Evolutionary conservation across 345 rosid genomes (phyloP).

Genomic region (Xanthoceras sorbifolium): DNA sequence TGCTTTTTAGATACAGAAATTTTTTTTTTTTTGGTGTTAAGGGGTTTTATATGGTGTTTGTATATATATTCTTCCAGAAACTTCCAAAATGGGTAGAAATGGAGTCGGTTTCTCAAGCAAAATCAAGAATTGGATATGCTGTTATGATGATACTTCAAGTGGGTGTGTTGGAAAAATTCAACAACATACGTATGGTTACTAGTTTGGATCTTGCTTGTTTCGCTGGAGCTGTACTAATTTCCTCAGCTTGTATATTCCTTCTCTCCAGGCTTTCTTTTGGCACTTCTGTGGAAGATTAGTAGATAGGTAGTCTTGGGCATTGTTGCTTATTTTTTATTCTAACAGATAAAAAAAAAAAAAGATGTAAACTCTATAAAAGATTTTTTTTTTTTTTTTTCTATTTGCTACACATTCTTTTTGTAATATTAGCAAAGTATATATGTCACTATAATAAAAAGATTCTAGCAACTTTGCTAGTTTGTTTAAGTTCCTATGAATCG

Average conservation of each 20-base stretch:
- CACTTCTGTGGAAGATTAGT: conserved; percentile 1
- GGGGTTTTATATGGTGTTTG: not conserved
- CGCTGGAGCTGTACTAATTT: conserved; percentile 57
- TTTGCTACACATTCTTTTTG: not conserved
- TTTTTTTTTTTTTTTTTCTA: not conserved
- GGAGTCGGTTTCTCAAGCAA: conserved; percentile 60
- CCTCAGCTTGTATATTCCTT: conserved; percentile 59
- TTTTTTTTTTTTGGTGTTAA: no score
- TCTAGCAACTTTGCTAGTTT: not conserved
- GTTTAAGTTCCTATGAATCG: not conserved
- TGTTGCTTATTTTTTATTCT: not conserved
- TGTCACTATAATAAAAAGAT: not conserved
- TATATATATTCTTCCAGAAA: conserved; percentile 32
- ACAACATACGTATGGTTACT: conserved; percentile 44
- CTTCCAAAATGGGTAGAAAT: conserved; percentile 54
- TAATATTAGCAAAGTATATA: not conserved
- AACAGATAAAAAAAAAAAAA: not conserved
- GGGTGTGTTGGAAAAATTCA: conserved; percentile 70
- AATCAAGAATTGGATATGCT: conserved; percentile 69
- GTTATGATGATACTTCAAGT: conserved; percentile 73
- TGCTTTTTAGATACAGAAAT: not conserved
- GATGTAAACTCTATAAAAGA: not conserved
- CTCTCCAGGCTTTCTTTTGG: conserved; percentile 53
- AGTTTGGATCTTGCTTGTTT: conserved; percentile 70
- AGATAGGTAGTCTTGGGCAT: conserved; percentile 12